Evolutionary conservation across 176 grass and related monocot species (phyloP).

Genomic region (Alopecurus myosuroides): DNA sequence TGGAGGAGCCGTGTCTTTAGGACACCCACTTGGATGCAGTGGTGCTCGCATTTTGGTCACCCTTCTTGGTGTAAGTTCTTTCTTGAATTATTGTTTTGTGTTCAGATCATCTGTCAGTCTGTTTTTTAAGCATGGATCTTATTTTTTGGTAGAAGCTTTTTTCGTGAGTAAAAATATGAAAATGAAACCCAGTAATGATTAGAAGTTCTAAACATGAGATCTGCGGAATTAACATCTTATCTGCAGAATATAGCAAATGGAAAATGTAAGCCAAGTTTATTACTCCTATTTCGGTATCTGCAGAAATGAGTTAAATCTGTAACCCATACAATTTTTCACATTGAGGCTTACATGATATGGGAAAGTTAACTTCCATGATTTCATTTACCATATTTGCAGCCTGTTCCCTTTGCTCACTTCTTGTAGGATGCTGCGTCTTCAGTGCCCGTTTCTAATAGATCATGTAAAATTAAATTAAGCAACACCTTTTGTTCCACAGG

Average conservation of each 20-base stretch:
- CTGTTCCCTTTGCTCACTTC: not conserved
- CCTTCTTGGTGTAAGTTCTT: constrained; percentile 65
- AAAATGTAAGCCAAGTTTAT: not conserved
- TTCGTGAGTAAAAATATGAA: not conserved
- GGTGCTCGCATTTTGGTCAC: constrained; percentile 88
- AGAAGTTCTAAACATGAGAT: not conserved
- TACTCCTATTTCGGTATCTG: not conserved
- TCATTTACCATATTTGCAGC: not conserved
- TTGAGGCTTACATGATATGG: not conserved
- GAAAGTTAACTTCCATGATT: not conserved
- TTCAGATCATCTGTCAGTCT: not conserved
- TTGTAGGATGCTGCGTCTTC: not conserved
- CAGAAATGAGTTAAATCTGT: not conserved
- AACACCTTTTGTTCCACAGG: constrained; percentile 25
- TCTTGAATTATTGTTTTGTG: not conserved
- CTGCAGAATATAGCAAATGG: not conserved
- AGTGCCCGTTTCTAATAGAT: not conserved
- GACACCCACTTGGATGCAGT: constrained; percentile 93
- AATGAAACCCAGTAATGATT: not conserved
- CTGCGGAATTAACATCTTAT: not conserved
- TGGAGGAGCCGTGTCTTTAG: constrained; percentile 85
- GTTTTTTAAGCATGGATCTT: not conserved
- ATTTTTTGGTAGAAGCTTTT: not conserved
- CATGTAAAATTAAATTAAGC: not conserved
- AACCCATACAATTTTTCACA: not conserved